A percentile compares a stretch with the other conserved stretches of the same genome.
Conservation (phyloP, 768 basidiomycete species). For the Boletus rubescentipes region DNA sequence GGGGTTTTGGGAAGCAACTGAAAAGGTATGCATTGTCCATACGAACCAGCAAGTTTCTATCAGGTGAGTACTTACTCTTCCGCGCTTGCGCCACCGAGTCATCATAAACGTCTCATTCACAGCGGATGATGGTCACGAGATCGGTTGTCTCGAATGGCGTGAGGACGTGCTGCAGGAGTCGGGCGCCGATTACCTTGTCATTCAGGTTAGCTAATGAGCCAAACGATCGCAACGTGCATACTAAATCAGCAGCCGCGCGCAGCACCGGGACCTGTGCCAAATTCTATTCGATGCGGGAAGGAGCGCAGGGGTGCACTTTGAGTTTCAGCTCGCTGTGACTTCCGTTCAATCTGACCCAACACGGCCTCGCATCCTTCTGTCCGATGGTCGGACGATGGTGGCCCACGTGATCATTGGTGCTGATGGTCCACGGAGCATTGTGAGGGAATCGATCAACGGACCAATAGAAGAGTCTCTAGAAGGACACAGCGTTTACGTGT, state of each 20-base stretch:
- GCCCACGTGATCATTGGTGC: conserved; percentile 63
- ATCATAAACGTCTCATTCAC: conserved; percentile 8
- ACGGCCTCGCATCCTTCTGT: conserved; percentile 33
- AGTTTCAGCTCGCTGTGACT: conserved; percentile 41
- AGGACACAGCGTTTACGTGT: conserved; percentile 48
- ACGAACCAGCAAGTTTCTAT: conserved; percentile 26
- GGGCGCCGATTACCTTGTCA: conserved; percentile 53
- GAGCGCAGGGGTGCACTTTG: conserved; percentile 50
- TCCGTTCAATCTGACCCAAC: conserved; percentile 32
- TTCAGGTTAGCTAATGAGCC: conserved; percentile 38
- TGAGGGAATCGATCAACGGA: conserved; percentile 35
- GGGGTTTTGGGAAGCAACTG: conserved; percentile 52
- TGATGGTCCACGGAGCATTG: conserved; percentile 54
- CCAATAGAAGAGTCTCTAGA: conserved; percentile 31
- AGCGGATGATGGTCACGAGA: conserved; percentile 44
- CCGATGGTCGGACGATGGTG: conserved; percentile 43
- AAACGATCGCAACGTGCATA: not conserved
- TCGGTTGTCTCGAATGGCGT: conserved; percentile 49
- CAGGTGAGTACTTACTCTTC: conserved; percentile 12
- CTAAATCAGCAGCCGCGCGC: conserved; percentile 6
- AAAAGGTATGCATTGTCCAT: conserved; percentile 31
- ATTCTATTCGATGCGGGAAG: conserved; percentile 48
- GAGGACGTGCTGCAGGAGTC: conserved; percentile 50
- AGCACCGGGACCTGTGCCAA: conserved; percentile 56
- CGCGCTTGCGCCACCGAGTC: not conserved